Percentiles rank a stretch among this genome's conserved stretches.
Conservation (phyloP, 2,329 filamentous ascomycete species). For the Cyphellophora europaea region DNA sequence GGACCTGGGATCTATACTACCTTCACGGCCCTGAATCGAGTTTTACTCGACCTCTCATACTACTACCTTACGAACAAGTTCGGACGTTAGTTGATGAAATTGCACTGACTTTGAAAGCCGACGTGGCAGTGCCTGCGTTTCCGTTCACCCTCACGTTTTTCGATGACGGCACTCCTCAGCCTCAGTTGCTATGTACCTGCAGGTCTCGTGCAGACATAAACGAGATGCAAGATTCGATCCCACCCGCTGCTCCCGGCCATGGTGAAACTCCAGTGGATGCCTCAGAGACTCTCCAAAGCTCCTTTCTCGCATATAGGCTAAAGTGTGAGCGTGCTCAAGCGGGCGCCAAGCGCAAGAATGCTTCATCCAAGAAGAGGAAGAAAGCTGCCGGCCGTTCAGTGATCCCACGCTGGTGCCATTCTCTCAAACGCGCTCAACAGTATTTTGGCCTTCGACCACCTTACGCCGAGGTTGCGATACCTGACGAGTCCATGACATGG, state of each 20-base stretch:
- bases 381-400: background rate
- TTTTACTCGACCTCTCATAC: slow-evolving; percentile 47
- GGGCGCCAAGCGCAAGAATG: slow-evolving; percentile 40
- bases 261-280: slow-evolving; percentile 20
- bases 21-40: slow-evolving; percentile 42
- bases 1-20: slow-evolving; percentile 73
- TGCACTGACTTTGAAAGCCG: slow-evolving; percentile 47
- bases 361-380: slow-evolving; percentile 37
- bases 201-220: slow-evolving; percentile 35
- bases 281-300: slow-evolving; percentile 21
- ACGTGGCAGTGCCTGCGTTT: slow-evolving; percentile 50
- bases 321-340: slow-evolving; percentile 46
- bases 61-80: slow-evolving; percentile 61
- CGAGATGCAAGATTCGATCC: slow-evolving; percentile 25
- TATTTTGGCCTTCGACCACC: slow-evolving; percentile 59
- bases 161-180: slow-evolving; percentile 50
- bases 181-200: slow-evolving; percentile 53
- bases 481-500: slow-evolving; percentile 17
- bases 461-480: slow-evolving; percentile 10
- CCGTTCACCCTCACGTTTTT: slow-evolving; percentile 57
- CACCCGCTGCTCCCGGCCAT: slow-evolving; percentile 16
- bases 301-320: slow-evolving; percentile 38
- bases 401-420: slow-evolving; percentile 34
- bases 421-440: slow-evolving; percentile 56
- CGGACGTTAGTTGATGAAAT: slow-evolving; percentile 54